Conservation (phyloP, 2,329 filamentous ascomycete species). For the Furcasterigmium sp. region DNA sequence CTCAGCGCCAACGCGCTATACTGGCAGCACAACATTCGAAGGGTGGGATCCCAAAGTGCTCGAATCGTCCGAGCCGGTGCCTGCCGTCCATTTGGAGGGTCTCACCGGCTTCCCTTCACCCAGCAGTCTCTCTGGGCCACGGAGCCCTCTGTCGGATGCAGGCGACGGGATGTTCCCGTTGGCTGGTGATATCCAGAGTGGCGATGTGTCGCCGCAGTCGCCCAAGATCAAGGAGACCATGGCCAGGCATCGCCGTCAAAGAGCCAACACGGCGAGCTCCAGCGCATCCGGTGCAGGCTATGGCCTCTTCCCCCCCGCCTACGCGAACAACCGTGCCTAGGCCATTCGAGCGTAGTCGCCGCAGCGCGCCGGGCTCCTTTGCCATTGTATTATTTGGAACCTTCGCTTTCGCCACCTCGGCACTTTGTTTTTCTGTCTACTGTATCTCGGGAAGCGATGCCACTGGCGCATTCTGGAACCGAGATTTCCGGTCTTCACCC, state of each 20-base stretch:
- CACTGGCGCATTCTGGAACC: not conserved
- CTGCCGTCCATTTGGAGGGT: conserved; percentile 15
- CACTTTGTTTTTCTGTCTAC: conserved; percentile 4
- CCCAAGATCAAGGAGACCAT: conserved; percentile 23
- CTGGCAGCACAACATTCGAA: conserved; percentile 40
- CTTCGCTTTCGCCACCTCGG: not conserved
- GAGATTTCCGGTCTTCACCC: too few relatives aligned
- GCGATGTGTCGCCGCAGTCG: conserved; percentile 5
- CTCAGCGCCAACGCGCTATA: conserved; percentile 49
- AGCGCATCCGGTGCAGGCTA: conserved; percentile 40
- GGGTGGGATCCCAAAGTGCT: conserved; percentile 16
- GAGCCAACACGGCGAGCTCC: conserved; percentile 41
- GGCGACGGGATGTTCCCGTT: conserved; percentile 8
- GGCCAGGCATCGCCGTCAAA: conserved; percentile 25
- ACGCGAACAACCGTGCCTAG: conserved; percentile 25
- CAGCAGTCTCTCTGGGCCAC: conserved; percentile 5
- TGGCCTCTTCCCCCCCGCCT: conserved; percentile 34
- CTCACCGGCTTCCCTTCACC: conserved; percentile 13
- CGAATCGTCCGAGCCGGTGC: conserved; percentile 24
- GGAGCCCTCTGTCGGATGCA: conserved; percentile 9
- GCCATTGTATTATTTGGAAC: not conserved
- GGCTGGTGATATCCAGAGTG: conserved; percentile 8
- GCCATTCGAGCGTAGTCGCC: not conserved
- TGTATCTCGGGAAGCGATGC: not conserved
- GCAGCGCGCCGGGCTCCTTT: too few relatives aligned